Percentiles rank a stretch among this genome's conserved stretches.
Evolutionary conservation across 225 moss, liverwort and hornwort genomes (phyloP).

Genomic region (Rhytidiadelphus loreus): DNA sequence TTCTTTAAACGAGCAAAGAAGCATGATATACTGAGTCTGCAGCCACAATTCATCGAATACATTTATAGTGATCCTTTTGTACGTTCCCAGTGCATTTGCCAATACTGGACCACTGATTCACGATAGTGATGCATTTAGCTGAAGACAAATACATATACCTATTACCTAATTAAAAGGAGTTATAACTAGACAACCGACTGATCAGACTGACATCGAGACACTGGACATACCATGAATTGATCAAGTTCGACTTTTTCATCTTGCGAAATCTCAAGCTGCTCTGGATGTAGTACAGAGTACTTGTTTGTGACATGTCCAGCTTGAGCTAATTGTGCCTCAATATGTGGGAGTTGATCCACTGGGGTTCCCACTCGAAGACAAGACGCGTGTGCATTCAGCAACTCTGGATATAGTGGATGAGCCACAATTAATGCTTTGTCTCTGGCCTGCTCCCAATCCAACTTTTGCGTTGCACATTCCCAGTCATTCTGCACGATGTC

Average conservation of each 20-base stretch:
- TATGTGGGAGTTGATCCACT: slow-evolving; percentile 50
- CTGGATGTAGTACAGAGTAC: slow-evolving; percentile 23
- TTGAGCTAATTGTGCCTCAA: slow-evolving; percentile 50
- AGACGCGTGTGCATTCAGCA: slow-evolving; percentile 56
- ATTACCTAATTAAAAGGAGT: not conserved
- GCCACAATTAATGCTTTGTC: slow-evolving; percentile 47
- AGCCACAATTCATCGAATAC: not conserved
- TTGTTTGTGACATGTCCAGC: slow-evolving; percentile 21
- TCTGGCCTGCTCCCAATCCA: slow-evolving; percentile 51
- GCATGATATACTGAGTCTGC: slow-evolving; percentile 55
- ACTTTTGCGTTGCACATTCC: slow-evolving; percentile 25
- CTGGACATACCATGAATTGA: slow-evolving; percentile 52
- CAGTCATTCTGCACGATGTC: slow-evolving; percentile 15
- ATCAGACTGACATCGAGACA: not conserved
- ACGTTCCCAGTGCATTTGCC: not conserved
- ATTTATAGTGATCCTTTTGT: not conserved
- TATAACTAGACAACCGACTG: not conserved
- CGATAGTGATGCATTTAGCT: not conserved
- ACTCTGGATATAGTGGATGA: slow-evolving; percentile 57
- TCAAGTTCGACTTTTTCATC: slow-evolving; percentile 57
- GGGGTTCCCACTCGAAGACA: slow-evolving; percentile 65
- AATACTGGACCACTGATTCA: not conserved
- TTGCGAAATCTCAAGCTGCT: slow-evolving; percentile 22
- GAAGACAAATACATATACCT: not conserved
- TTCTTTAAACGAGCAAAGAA: slow-evolving; percentile 49